Evolutionary conservation across 2,329 filamentous ascomycete species (phyloP), one percentile per base, ranked within the genome.

Genomic region (Colletotrichum chlorophyti): DNA sequence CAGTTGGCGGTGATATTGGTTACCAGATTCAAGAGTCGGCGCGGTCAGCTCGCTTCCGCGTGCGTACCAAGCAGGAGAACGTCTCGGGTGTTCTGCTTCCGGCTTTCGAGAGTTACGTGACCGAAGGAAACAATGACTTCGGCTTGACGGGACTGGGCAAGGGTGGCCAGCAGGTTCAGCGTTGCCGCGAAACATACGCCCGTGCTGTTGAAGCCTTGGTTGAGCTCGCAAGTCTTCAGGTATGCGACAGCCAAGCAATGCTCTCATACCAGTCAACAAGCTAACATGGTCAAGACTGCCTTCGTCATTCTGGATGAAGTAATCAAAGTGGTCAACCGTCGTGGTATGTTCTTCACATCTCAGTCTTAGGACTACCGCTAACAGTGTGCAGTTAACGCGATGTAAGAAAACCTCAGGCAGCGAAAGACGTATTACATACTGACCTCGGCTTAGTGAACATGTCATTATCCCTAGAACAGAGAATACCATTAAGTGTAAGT

Each of bases 301-400:
- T 99, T 99, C 73, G 92, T 99, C 43, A 98, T 98, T 64, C 76
- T 99, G 60, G 95, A 99, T 72, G 95, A 99, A 76, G 95, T 99
- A 55, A 99, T 99, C 79, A 99, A 99, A 80, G 93, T 98, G 23
- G 95, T 99, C 53, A 99, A 99, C 74, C 87, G 95, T 70, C 89
- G 95, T 91, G 90, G 89, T 91, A 75, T 72, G 80, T 60, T 14
- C 4, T 32, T 71, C 43, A 4, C 19, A n/a, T 38, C 35, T 2
- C 14, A 26, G 6, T 6, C 14, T 21, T 17, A 21, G 6, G 15
- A 2, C 64, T 5, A 10, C 14, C 19, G 29, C 50, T 62, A 37
- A 62, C 31, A 12, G 21, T 10, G 19, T 63, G 41, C 58, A 91
- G 94, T 98, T 15, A 97, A 97, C 71, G 94, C 94, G 55, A 97